Evolutionary conservation across 2,329 filamentous ascomycete species (phyloP).

Genomic region (Alternaria tenuissima): DNA sequence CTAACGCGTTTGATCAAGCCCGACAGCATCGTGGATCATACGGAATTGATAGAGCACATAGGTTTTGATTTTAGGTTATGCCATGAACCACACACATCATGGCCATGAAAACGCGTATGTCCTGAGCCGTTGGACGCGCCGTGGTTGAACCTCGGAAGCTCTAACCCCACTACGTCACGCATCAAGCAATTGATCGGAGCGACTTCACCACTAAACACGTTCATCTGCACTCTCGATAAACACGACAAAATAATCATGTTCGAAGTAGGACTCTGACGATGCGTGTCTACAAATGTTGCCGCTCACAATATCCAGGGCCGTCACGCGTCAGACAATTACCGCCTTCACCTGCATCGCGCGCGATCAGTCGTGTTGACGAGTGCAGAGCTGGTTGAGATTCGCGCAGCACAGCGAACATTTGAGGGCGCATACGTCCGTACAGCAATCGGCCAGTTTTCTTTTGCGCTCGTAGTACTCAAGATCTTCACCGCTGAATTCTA

Average conservation of each 20-base stretch:
- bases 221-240: neutral
- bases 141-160: slow-evolving; percentile 4
- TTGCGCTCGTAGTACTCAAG: slow-evolving; percentile 91
- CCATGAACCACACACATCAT: neutral
- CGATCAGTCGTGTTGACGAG: slow-evolving; percentile 82
- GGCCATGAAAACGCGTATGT: neutral
- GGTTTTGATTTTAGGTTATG: neutral
- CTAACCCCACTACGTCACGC: slow-evolving; percentile 19
- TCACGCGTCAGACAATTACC: slow-evolving; percentile 76
- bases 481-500: slow-evolving; percentile 98
- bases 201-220: neutral
- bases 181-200: neutral
- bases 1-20: neutral
- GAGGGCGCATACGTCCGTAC: slow-evolving; percentile 97
- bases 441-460: slow-evolving; percentile 92
- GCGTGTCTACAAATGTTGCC: no score
- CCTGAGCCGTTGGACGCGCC: neutral
- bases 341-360: slow-evolving; percentile 82
- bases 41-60: neutral
- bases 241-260: slow-evolving; percentile 21
- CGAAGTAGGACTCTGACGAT: slow-evolving; percentile 17
- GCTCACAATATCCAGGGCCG: slow-evolving; percentile 50
- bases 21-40: neutral
- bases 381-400: slow-evolving; percentile 90
- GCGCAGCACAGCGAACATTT: slow-evolving; percentile 93